Percentiles rank a stretch among this genome's conserved stretches.
These are phyloP conservation scores for Sugiyamaella smithiae DNA, from an alignment of 805 yeast genomes.

Conservation along the genomic window DNA sequence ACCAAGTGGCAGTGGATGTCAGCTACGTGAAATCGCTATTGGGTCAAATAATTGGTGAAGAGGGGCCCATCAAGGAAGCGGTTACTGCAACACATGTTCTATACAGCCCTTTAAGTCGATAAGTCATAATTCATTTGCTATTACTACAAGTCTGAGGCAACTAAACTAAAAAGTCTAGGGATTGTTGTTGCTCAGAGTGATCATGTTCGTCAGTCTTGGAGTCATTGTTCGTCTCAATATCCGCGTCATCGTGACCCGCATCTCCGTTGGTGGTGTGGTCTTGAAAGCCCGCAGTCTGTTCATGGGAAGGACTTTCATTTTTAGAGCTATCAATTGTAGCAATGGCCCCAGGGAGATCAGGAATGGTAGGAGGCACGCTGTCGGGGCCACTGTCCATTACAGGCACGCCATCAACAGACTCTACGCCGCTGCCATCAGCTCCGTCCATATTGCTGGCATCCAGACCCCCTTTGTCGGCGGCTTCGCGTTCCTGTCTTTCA, in stretches of 20 bases:
- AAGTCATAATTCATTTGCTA: constrained; percentile 4
- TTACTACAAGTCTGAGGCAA: neutral
- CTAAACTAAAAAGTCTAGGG: neutral
- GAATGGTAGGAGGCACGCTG: neutral
- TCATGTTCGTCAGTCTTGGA: neutral
- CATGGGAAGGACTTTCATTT: neutral
- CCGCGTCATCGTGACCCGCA: neutral
- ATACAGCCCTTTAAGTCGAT: neutral
- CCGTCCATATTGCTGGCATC: neutral
- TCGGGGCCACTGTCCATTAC: neutral
- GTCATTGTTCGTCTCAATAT: neutral
- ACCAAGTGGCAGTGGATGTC: constrained; percentile 1
- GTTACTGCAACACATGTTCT: neutral
- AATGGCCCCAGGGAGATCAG: constrained; percentile 3
- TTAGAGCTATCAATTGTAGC: neutral
- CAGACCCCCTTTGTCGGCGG: constrained; percentile 19
- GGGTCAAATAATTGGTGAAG: neutral
- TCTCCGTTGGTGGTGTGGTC: too few relatives aligned
- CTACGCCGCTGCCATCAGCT: neutral
- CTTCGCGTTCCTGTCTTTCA: constrained; percentile 41
- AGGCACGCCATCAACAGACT: neutral
- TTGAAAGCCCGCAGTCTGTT: too few relatives aligned
- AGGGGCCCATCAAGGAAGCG: neutral
- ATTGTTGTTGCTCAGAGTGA: neutral
- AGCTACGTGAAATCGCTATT: neutral